Conservation (phyloP, 208 protist species). For the Leishmania lainsoni region DNA sequence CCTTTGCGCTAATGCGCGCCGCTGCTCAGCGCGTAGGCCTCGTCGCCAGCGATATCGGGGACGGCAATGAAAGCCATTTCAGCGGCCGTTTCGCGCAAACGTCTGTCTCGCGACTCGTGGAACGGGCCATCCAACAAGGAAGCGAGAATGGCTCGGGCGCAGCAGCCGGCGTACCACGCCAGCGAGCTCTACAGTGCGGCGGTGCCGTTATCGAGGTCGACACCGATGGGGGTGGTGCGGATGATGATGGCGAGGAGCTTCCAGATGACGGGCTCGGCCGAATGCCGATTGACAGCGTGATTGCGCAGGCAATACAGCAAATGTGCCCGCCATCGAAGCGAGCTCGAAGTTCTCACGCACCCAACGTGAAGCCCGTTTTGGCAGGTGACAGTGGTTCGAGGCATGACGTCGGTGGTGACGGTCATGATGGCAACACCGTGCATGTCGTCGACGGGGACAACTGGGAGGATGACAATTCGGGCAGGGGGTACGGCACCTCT, state of each 20-base stretch:
- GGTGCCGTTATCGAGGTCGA: conserved; percentile 1
- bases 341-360: conserved; percentile 12
- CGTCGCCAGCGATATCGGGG: background rate
- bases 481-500: background rate
- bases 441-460: background rate
- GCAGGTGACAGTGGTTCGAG: background rate
- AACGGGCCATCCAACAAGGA: conserved; percentile 18
- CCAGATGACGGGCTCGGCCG: conserved; percentile 59
- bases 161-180: background rate
- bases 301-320: conserved; percentile 34
- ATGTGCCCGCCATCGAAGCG: conserved; percentile 8
- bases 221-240: conserved; percentile 42
- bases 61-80: background rate
- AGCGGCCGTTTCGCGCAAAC: conserved; percentile 4
- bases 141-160: background rate
- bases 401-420: background rate
- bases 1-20: conserved; percentile 21
- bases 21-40: background rate
- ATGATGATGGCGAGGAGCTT: conserved; percentile 54
- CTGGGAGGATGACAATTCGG: background rate
- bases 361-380: background rate
- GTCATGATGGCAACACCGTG: background rate
- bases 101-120: conserved; percentile 16
- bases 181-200: background rate
- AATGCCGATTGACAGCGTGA: conserved; percentile 35